phyloP scores from a whole-genome alignment of 1,284 basidiomycete genomes.

The Pisolithus thermaeus region DNA sequence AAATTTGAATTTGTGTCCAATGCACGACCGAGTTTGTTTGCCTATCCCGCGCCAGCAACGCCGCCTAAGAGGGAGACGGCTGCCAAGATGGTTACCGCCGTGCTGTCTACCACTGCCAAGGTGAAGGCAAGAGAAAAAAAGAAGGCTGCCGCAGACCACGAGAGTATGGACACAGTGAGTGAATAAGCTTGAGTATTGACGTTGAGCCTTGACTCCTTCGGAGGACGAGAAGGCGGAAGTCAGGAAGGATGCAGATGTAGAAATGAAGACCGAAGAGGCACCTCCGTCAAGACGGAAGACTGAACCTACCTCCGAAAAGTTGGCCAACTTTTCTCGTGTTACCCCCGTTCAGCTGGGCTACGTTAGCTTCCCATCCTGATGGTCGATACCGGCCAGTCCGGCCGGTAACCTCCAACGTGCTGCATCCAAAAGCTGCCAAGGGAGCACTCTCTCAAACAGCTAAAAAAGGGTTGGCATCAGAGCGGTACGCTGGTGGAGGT shows the following conservation, averaged over 20 bases:
- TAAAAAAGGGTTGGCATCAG: conserved; percentile 34
- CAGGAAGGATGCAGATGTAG: conserved; percentile 63
- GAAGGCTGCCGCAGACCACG: conserved; percentile 75
- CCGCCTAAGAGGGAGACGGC: conserved; percentile 88
- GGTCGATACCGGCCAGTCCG: conserved; percentile 89
- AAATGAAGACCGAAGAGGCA: conserved; percentile 63
- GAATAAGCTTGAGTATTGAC: not conserved
- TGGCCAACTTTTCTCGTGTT: conserved; percentile 90
- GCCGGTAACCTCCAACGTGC: conserved; percentile 55
- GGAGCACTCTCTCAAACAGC: conserved; percentile 21
- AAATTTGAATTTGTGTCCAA: conserved; percentile 89
- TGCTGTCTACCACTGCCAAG: conserved; percentile 92
- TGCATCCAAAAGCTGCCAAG: conserved; percentile 35
- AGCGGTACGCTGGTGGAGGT: conserved; percentile 70
- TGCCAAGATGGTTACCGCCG: conserved; percentile 86
- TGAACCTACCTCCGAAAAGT: conserved; percentile 73
- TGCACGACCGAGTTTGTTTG: conserved; percentile 82
- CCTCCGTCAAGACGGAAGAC: conserved; percentile 47
- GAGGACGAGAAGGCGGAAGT: conserved; percentile 51
- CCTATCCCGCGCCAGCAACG: conserved; percentile 80
- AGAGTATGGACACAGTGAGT: conserved; percentile 77
- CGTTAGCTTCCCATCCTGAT: conserved; percentile 76
- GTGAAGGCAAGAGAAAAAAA: conserved; percentile 89
- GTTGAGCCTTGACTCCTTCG: conserved; percentile 5
- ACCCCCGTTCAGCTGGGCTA: conserved; percentile 85